Evolutionary conservation across 768 basidiomycete genomes (phyloP), one percentile per base, ranked within the genome.

Genomic region (Boletus reticulatus): DNA sequence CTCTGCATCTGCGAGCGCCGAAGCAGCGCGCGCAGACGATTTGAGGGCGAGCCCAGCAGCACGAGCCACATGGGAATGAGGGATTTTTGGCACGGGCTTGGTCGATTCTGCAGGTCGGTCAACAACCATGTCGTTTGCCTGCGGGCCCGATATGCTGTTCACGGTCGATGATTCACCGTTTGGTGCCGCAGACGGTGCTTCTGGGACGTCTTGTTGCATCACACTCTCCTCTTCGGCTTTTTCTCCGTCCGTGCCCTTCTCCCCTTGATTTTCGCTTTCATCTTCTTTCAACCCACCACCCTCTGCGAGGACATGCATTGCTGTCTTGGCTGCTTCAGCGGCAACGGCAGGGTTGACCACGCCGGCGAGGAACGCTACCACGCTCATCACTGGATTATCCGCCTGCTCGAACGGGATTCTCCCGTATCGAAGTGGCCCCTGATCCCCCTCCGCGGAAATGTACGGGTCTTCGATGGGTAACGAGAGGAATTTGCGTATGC

Each of bases 331-430:
- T 1, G 95, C 96, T 56, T 94, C 94, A 0, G 93, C 90, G 4
- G 95, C 96, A 5, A 97, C 89, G 0, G 87, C 87, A 0, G 94
- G 93, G 11, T 85, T 85, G 8, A 98, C 89, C 11, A 95, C 94
- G 7, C 92, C 90, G 9, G 97, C 94, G 22, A 99, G 78, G 76
- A 98, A 98, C 2, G 97, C 94, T 19, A 98, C 95, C 22, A 98
- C 97, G 70, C 91, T 93, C 94, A 99, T 94, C 17, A 99, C 93
- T 0, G 97, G 97, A 67, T 98, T 98, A 66, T 99, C 97, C 6
- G 91, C 85, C 69, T 94, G 91, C 63, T 94, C 89, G 68, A 98
- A 97, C 1, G 96, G 96, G 51, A 97, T 80, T 16, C 88, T 75
- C 0, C 86, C 84, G 51, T 86, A 93, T 52, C 88, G 74, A 43